Evolutionary conservation across 192 early-diverging fungal species (phyloP).

Genomic region (Entomortierella beljakovae): DNA sequence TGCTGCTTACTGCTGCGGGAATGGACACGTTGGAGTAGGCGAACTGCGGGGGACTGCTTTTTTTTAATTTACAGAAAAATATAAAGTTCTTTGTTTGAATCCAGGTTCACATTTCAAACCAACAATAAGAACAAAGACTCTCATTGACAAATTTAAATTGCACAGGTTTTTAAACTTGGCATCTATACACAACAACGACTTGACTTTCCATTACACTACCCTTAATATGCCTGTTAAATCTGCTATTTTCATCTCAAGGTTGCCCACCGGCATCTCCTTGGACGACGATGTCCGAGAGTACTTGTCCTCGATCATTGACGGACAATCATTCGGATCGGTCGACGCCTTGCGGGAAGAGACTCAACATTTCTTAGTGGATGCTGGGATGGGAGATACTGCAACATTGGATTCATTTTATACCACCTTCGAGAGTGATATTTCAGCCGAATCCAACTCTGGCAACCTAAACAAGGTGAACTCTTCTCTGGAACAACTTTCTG

Average conservation of each 20-base stretch:
- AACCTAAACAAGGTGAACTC: conserved; percentile 11
- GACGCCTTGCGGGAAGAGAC: conserved; percentile 70
- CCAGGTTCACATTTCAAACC: not conserved
- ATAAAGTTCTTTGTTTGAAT: no score
- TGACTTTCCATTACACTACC: not conserved
- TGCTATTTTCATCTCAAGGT: conserved; percentile 38
- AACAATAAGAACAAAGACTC: not conserved
- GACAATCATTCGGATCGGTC: conserved; percentile 36
- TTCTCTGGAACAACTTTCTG: conserved; percentile 13
- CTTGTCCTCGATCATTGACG: conserved; percentile 40
- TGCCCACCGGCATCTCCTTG: conserved; percentile 34
- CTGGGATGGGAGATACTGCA: conserved; percentile 62
- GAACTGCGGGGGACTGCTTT: conserved; percentile 27
- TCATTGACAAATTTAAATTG: not conserved
- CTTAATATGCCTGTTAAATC: conserved; percentile 21
- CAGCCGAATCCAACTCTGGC: not conserved
- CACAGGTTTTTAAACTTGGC: not conserved
- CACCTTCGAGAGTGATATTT: conserved; percentile 12
- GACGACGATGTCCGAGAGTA: conserved; percentile 51
- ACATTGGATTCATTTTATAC: conserved; percentile 62
- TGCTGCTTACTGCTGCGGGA: not conserved
- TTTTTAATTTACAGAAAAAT: not conserved
- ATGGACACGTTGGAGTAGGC: not conserved
- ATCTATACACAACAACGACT: not conserved
- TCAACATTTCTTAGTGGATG: conserved; percentile 72